Percentiles rank a stretch among this genome's conserved stretches.
phyloP scores from a whole-genome alignment of 2,329 filamentous ascomycete species.

The Simplicillium aogashimaense region DNA sequence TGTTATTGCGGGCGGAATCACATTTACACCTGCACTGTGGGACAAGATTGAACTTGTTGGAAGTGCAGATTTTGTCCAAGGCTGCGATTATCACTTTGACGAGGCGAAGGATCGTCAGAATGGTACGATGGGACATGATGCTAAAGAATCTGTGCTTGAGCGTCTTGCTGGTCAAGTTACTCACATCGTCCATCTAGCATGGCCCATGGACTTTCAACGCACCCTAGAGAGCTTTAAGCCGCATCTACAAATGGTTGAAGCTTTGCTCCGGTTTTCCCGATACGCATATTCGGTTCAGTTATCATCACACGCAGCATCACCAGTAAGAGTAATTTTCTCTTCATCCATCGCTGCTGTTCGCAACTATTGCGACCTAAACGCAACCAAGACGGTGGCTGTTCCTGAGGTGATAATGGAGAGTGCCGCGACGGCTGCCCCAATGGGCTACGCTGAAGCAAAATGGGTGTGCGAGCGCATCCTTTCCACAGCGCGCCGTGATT shows the following conservation, averaged over 20 bases:
- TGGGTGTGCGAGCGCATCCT: constrained; percentile 33
- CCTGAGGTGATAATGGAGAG: constrained; percentile 24
- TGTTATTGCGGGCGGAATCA: constrained; percentile 5
- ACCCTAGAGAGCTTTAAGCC: constrained; percentile 7
- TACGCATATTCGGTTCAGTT: not conserved
- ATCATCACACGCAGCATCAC: not conserved
- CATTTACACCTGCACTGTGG: constrained; percentile 5
- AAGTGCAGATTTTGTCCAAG: too few relatives aligned
- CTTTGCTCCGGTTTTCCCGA: too few relatives aligned
- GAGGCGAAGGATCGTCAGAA: not conserved
- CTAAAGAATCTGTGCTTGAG: too few relatives aligned
- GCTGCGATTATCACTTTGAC: too few relatives aligned
- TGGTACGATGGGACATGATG: too few relatives aligned
- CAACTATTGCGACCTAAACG: constrained; percentile 5
- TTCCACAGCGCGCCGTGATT: constrained; percentile 23
- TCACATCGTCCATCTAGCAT: constrained; percentile 12
- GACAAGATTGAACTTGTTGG: too few relatives aligned
- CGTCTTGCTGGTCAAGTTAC: too few relatives aligned
- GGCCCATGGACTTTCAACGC: constrained; percentile 12
- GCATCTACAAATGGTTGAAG: constrained; percentile 1
- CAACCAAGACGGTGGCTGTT: constrained; percentile 11
- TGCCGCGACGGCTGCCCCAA: constrained; percentile 19
- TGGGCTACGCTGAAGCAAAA: constrained; percentile 36
- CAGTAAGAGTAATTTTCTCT: constrained; percentile 13
- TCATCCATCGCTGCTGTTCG: constrained; percentile 17